Percentiles rank a stretch among this genome's conserved stretches.
Evolutionary conservation across 2,329 filamentous ascomycete species (phyloP).

Genomic region (Aphanoascus verrucosus): DNA sequence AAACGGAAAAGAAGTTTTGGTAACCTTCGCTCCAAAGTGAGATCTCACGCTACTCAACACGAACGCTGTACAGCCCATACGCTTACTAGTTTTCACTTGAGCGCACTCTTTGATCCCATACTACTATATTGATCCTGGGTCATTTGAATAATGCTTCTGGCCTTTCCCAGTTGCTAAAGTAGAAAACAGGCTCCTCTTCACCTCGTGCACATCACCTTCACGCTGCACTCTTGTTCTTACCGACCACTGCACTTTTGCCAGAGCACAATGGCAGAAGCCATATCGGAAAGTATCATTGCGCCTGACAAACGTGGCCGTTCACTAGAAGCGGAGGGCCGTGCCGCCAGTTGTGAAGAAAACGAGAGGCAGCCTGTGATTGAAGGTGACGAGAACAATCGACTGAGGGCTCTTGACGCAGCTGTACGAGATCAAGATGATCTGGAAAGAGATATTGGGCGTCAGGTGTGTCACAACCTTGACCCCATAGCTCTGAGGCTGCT

Average conservation of each 20-base stretch:
- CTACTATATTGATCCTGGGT: not conserved
- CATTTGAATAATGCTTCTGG: not conserved
- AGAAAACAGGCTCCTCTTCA: not conserved
- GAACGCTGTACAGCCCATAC: not conserved
- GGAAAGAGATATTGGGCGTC: conserved; percentile 68
- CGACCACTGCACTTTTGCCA: not conserved
- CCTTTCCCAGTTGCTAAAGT: not conserved
- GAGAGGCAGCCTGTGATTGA: not conserved
- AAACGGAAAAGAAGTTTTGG: not conserved
- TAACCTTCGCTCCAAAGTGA: not conserved
- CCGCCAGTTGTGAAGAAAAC: not conserved
- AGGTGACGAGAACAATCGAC: conserved; percentile 47
- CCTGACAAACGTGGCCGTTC: no score
- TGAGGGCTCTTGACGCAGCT: conserved; percentile 54
- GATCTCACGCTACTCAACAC: not conserved
- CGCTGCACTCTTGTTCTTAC: not conserved
- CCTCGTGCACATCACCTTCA: not conserved
- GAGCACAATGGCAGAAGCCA: not conserved
- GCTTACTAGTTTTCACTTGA: not conserved
- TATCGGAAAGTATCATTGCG: not conserved
- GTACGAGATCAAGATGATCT: conserved; percentile 81
- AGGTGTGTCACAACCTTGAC: conserved; percentile 28
- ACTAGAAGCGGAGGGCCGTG: not conserved
- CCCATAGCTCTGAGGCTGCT: not conserved
- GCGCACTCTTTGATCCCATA: not conserved